phyloP scores from a whole-genome alignment of 768 basidiomycete species.

The Hortiboletus flavorubellus region DNA sequence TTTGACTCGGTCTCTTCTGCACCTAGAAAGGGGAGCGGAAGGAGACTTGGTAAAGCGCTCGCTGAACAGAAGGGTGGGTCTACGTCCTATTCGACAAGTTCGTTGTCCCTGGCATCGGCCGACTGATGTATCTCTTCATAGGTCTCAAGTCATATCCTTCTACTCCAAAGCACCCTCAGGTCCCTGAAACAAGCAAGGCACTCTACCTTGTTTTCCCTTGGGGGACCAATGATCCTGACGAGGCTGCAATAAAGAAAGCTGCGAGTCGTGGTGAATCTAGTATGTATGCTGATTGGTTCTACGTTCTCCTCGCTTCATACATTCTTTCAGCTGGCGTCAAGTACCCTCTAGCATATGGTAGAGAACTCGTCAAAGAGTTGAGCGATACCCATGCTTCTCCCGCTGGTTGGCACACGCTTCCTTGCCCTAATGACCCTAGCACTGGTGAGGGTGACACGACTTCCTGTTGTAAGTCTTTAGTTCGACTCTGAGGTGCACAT shows the following conservation, averaged over 20 bases:
- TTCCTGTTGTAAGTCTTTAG: constrained; percentile 7
- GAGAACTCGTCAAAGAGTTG: constrained; percentile 52
- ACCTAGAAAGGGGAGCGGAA: neutral
- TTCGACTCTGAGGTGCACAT: too few relatives aligned
- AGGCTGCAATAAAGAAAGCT: constrained; percentile 36
- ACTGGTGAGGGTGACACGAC: constrained; percentile 9
- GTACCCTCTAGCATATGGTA: constrained; percentile 23
- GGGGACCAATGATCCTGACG: constrained; percentile 83
- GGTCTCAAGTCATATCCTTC: constrained; percentile 10
- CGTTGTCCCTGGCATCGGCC: neutral
- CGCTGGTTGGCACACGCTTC: constrained; percentile 88
- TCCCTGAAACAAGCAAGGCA: constrained; percentile 32
- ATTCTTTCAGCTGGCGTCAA: neutral
- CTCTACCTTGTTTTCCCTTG: constrained; percentile 71
- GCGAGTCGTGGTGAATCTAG: constrained; percentile 11
- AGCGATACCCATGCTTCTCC: constrained; percentile 81
- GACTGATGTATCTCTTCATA: neutral
- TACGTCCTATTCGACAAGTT: neutral
- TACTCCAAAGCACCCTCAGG: constrained; percentile 4
- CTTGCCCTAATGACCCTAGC: constrained; percentile 63
- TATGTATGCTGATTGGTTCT: neutral
- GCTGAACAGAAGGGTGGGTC: constrained; percentile 14
- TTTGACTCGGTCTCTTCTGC: constrained; percentile 16
- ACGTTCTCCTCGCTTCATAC: neutral
- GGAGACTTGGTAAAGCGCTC: constrained; percentile 14